These are phyloP conservation scores for Tricholoma furcatifolium DNA, from an alignment of 768 basidiomycete species.

Conservation along the genomic window DNA sequence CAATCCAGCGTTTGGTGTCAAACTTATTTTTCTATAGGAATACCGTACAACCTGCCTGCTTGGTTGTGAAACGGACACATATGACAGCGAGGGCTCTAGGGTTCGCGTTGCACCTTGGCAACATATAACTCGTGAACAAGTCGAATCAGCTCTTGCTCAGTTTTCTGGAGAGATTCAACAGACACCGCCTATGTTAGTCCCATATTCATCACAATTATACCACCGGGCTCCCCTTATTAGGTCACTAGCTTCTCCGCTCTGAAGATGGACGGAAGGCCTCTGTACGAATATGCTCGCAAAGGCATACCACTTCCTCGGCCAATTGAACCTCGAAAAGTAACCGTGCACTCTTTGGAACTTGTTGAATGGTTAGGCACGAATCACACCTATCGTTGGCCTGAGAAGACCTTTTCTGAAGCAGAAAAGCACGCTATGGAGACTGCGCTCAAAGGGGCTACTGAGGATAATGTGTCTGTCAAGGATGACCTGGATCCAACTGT, in stretches of 20 bases:
- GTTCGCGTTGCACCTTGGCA: constrained; percentile 77
- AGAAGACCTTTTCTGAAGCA: constrained; percentile 62
- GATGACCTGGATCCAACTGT: constrained; percentile 35
- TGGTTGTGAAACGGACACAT: constrained; percentile 93
- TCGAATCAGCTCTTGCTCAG: constrained; percentile 64
- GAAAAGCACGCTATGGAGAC: constrained; percentile 69
- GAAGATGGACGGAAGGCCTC: constrained; percentile 95
- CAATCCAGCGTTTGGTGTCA: neutral
- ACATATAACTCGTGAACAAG: constrained; percentile 76
- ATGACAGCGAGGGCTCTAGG: constrained; percentile 86
- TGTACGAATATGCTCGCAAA: constrained; percentile 94
- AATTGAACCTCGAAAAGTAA: constrained; percentile 85
- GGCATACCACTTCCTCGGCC: constrained; percentile 91
- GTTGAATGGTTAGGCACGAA: constrained; percentile 73
- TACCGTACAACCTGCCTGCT: constrained; percentile 89
- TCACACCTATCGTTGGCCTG: constrained; percentile 80
- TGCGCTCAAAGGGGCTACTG: constrained; percentile 50
- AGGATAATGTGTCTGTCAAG: constrained; percentile 35
- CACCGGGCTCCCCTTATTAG: constrained; percentile 1
- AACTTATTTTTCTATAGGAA: constrained; percentile 51
- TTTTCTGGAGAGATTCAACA: constrained; percentile 91
- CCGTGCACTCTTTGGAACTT: constrained; percentile 78
- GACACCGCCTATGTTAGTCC: constrained; percentile 83
- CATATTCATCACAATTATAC: neutral
- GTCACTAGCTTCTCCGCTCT: constrained; percentile 86